Base-by-base conservation (phyloP, 202 grass and related monocot species). In the Hordeum pubiflorum region DNA sequence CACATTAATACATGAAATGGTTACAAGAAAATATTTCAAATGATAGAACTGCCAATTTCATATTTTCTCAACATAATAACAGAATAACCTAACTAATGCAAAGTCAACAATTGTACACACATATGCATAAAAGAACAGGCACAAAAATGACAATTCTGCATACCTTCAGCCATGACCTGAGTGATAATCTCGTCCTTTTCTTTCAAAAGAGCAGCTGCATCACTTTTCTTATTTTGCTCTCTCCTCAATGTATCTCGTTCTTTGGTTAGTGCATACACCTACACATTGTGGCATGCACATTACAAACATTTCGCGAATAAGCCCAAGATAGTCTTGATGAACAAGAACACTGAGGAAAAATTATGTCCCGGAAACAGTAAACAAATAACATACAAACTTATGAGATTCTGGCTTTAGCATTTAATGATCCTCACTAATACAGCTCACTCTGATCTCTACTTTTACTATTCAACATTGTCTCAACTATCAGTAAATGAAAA, bases 81-180 rank as follows among this genome's bases (percentile, higher is more conserved):
- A 6, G 29, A 66, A 57, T 18, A 50, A 7, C 14, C 64, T 75
- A 17, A 80, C 62, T 71, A 36, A 59, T 54, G 52, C 32, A 29
- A 56, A 58, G 44, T 26, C 80, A 77, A 79, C 10, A 81, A 6
- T 31, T 39, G 24, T 79, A 58, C 17, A 81, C 63, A 56, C 11
- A 72, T 80, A 57, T 18, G 48, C 63, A 83, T 76, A 81, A 34
- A 76, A 57, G 23, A 77, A 69, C 48, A 86, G 29, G 10, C 9
- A 62, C 46, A 58, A 59, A 82, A 52, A 69, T 6, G n/a, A 74
- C 24, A 12, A 46, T 81, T 83, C 6, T 72, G 50, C 67, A 43
- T 97, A 95, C 97, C 97, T 99, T 99, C 97, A 84, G 97, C 97
- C 97, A 99, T 99, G 68, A 99, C 97, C 88, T 99, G 97, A 91